phyloP scores from a whole-genome alignment of 2,329 filamentous ascomycete species.

The Paecilomyces sp. region DNA sequence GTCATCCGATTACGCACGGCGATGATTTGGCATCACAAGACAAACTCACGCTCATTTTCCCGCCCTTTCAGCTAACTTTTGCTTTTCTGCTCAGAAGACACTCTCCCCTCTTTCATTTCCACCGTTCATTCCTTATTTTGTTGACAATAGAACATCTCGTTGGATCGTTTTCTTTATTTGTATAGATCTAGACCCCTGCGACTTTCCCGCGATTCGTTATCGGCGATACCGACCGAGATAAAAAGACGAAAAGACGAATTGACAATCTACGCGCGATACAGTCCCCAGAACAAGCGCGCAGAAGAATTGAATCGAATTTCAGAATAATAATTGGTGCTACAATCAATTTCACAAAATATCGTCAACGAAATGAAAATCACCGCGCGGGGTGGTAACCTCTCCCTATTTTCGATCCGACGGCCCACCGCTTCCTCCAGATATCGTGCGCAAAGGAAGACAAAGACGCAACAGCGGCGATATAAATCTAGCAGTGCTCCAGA shows the following conservation, averaged over 20 bases:
- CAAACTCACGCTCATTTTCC: background rate
- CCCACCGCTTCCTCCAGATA: background rate
- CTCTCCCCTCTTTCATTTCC: background rate
- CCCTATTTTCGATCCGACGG: background rate
- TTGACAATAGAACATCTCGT: too few relatives aligned
- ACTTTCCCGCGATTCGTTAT: too few relatives aligned
- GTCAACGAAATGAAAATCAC: background rate
- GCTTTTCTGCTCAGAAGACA: slow-evolving; percentile 1
- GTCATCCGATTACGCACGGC: background rate
- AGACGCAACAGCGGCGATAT: background rate
- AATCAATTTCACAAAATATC: too few relatives aligned
- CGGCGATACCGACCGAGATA: too few relatives aligned
- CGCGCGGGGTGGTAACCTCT: background rate
- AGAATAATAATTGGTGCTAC: background rate
- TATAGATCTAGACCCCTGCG: too few relatives aligned
- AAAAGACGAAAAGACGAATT: too few relatives aligned
- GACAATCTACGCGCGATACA: too few relatives aligned
- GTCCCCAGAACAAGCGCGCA: too few relatives aligned
- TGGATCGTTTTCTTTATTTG: too few relatives aligned
- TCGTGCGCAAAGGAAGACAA: background rate
- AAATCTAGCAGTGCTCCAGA: background rate
- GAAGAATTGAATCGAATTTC: background rate
- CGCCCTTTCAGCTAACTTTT: background rate
- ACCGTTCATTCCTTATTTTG: background rate
- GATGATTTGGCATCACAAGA: background rate